These are phyloP conservation scores for Yamadazyma phyllophila DNA, from an alignment of 805 yeast species.

Conservation along the genomic window DNA sequence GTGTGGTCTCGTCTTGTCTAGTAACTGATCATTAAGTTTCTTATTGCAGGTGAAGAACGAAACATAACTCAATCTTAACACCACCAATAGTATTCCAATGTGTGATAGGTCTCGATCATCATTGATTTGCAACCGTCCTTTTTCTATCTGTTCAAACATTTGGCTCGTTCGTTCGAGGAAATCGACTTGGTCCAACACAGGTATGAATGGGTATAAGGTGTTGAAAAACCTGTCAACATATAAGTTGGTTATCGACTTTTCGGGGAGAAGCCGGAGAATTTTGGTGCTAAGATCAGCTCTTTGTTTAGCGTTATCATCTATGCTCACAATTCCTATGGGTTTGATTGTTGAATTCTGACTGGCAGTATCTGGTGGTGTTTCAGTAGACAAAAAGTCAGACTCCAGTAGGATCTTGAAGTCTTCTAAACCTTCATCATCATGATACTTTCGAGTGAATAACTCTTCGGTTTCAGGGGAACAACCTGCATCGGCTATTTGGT, in stretches of 20 bases:
- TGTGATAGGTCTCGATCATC: slow-evolving; percentile 30
- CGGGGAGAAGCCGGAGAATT: slow-evolving; percentile 10
- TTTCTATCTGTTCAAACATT: slow-evolving; percentile 3
- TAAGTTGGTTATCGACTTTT: slow-evolving; percentile 7
- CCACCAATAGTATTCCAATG: slow-evolving; percentile 30
- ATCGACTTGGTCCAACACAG: slow-evolving; percentile 39
- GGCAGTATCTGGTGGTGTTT: not conserved
- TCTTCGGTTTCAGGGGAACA: slow-evolving; percentile 4
- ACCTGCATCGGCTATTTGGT: slow-evolving; percentile 12
- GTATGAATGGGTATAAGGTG: slow-evolving; percentile 47
- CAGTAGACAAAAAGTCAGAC: not conserved
- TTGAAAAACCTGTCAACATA: slow-evolving; percentile 29
- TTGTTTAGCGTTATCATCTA: not conserved
- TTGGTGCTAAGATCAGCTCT: not conserved
- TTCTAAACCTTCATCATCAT: slow-evolving; percentile 13
- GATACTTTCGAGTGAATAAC: slow-evolving; percentile 10
- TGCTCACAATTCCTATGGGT: slow-evolving; percentile 1
- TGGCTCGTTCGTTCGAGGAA: slow-evolving; percentile 20
- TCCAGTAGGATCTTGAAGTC: slow-evolving; percentile 7
- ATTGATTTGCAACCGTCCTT: slow-evolving; percentile 19
- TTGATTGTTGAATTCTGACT: not conserved
- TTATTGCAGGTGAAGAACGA: slow-evolving; percentile 31
- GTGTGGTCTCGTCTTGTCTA: not conserved
- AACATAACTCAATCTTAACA: slow-evolving; percentile 33
- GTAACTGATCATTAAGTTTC: slow-evolving; percentile 14